Percentiles rank a stretch among this genome's conserved stretches.
Conservation (phyloP, 164 flowering plant genomes). For the Piper betle region DNA sequence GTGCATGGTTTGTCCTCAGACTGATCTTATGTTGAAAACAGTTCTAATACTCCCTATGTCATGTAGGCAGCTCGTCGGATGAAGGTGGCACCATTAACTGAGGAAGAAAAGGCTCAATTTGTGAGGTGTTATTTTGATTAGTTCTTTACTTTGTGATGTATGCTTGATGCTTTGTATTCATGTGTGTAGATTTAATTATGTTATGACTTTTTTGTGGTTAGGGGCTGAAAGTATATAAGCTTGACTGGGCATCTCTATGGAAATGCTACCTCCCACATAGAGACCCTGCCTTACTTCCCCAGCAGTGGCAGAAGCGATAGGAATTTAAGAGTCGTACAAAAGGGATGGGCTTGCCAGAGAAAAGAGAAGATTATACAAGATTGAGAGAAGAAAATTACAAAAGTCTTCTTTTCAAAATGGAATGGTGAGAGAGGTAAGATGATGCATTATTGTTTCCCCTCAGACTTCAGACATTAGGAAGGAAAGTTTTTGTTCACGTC, state of each 20-base stretch:
- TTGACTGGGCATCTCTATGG: constrained; percentile 82
- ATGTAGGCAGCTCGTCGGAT: constrained; percentile 79
- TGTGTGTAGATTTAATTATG: not conserved
- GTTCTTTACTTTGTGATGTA: not conserved
- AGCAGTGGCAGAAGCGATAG: constrained; percentile 87
- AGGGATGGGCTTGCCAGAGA: constrained; percentile 39
- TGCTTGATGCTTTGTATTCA: not conserved
- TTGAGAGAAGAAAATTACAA: constrained; percentile 33
- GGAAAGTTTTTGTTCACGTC: not conserved
- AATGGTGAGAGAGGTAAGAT: constrained; percentile 47
- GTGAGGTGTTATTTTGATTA: constrained; percentile 52
- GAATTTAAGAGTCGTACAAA: constrained; percentile 82
- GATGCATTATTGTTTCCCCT: not conserved
- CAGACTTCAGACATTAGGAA: not conserved
- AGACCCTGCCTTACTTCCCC: constrained; percentile 78
- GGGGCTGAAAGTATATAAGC: constrained; percentile 64
- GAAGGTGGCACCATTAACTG: constrained; percentile 81
- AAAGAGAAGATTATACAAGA: constrained; percentile 56
- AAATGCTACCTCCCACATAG: constrained; percentile 71
- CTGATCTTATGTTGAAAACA: not conserved
- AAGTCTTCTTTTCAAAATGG: constrained; percentile 24
- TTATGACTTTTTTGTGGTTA: constrained; percentile 9
- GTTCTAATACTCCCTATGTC: not conserved
- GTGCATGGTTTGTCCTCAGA: not conserved
- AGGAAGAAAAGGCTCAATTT: constrained; percentile 65